Conservation (phyloP, 2,329 filamentous ascomycete genomes). For the Aspergillus sp. region DNA sequence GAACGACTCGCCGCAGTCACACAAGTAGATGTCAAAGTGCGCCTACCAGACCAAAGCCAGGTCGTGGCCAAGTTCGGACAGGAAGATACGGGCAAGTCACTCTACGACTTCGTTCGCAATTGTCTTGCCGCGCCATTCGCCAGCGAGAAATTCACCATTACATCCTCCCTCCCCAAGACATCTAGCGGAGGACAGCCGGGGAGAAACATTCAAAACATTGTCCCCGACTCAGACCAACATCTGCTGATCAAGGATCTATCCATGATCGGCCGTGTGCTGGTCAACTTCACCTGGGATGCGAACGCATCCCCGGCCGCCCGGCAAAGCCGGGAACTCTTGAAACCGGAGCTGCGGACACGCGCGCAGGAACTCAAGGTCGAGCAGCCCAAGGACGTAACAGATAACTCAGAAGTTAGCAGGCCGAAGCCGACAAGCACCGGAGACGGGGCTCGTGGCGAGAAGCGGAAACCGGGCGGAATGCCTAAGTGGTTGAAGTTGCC, state of each 20-base stretch:
- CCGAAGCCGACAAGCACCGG: constrained; percentile 39
- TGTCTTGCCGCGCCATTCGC: constrained; percentile 64
- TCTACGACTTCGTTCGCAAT: constrained; percentile 73
- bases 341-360: constrained; percentile 59
- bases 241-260: constrained; percentile 71
- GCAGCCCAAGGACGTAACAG: constrained; percentile 50
- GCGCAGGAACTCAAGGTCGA: constrained; percentile 65
- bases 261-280: constrained; percentile 68
- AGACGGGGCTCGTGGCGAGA: constrained; percentile 27
- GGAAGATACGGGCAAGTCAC: constrained; percentile 65
- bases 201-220: constrained; percentile 28
- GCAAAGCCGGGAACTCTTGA: constrained; percentile 58
- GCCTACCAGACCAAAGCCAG: constrained; percentile 83
- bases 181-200: constrained; percentile 11
- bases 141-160: constrained; percentile 70
- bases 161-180: constrained; percentile 51
- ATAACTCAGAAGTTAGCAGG: constrained; percentile 48
- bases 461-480: constrained; percentile 44
- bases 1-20: constrained; percentile 67
- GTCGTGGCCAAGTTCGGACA: constrained; percentile 71
- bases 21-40: constrained; percentile 73
- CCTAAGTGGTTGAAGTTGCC: constrained; percentile 74
- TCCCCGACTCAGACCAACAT: constrained; percentile 49
- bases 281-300: constrained; percentile 76
- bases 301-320: constrained; percentile 59